A percentile compares a stretch with the other conserved stretches of the same genome.
Evolutionary conservation across 1,284 basidiomycete genomes (phyloP).

Genomic region (Cryptococcus sp.): DNA sequence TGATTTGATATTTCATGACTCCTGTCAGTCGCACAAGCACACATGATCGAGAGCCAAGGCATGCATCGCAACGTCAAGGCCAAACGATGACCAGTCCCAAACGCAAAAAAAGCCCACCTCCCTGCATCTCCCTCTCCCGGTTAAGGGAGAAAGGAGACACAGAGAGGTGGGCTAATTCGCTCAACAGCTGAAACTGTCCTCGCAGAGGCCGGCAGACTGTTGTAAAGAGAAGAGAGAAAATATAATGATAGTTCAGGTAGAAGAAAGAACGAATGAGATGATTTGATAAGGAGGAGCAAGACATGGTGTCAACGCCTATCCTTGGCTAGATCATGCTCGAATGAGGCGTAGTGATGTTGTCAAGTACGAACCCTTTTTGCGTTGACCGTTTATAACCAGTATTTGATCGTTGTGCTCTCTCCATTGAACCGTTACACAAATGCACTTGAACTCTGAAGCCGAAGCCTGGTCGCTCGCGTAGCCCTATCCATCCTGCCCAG

Average conservation of each 20-base stretch:
- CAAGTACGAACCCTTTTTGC: slow-evolving; percentile 25
- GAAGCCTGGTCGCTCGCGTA: background rate
- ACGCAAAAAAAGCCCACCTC: slow-evolving; percentile 34
- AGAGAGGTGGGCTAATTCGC: slow-evolving; percentile 21
- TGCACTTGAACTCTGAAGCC: slow-evolving; percentile 6
- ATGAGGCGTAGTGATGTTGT: background rate
- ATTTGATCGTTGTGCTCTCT: too few species aligned
- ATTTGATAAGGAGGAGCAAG: background rate
- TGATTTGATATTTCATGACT: background rate
- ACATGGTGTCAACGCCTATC: slow-evolving; percentile 23
- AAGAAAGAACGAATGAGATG: background rate
- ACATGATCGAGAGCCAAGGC: background rate
- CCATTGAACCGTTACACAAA: slow-evolving; percentile 4
- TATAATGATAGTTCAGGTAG: background rate
- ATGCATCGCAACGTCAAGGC: background rate
- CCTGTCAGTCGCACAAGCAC: background rate
- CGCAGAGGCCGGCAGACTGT: slow-evolving; percentile 24
- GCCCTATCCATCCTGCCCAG: slow-evolving; percentile 12
- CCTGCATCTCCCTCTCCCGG: slow-evolving; percentile 7
- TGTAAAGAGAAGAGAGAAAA: slow-evolving; percentile 9
- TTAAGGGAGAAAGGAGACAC: slow-evolving; percentile 5
- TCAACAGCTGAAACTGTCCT: slow-evolving; percentile 26
- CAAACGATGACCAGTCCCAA: background rate
- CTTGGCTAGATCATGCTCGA: too few species aligned
- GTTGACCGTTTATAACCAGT: background rate